Evolutionary conservation across 495 filamentous ascomycete genomes (phyloP), one percentile per base, ranked within the genome.

Genomic region (Extremus antarcticus): DNA sequence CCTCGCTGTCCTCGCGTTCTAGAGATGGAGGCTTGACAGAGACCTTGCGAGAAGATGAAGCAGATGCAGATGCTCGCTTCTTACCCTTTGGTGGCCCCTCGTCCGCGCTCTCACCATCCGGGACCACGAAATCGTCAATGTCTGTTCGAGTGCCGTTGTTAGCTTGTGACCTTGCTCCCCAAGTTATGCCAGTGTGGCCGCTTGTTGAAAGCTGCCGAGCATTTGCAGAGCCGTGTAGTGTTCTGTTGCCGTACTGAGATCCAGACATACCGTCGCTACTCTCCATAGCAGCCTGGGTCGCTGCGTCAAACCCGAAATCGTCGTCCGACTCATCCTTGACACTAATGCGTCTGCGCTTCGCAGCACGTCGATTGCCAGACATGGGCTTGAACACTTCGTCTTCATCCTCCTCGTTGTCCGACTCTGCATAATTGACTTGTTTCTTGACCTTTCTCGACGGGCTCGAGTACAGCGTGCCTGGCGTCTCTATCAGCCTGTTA

Each of bases 41-140:
- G 38, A 77, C 75, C 60, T 85, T 86, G 51, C 73, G 75, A 11
- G 76, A 66, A n/a, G 72, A 68, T 19, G 76, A 62, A 16, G 80
- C 75, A 1, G 75, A 66, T 1, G 82, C 73, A 46, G 82, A 75
- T 66, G 91, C 92, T 55, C 84, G 76, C 65, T 92, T 95, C 65
- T 82, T 85, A 2, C 79, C 74, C 2, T 76, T 69, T 10, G 75
- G 71, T 13, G 67, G 78, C 53, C 90, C 85, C n/a, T 86, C 88
- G 21, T 94, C 84, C 9, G 51, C 55, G 1, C 57, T 55, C 1
- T 77, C 86, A 43, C 92, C 89, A 43, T 90, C 88, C 9, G 78
- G 68, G 20, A 88, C 90, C 47, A 94, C 71, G 63, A 95, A 95
- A 64, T 94, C 87, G 52, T 83, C 88, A 76, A 90, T 81, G 55